Evolutionary conservation across 2,329 filamentous ascomycete species (phyloP).

Genomic region (Ophidiomyces ophidiicola): DNA sequence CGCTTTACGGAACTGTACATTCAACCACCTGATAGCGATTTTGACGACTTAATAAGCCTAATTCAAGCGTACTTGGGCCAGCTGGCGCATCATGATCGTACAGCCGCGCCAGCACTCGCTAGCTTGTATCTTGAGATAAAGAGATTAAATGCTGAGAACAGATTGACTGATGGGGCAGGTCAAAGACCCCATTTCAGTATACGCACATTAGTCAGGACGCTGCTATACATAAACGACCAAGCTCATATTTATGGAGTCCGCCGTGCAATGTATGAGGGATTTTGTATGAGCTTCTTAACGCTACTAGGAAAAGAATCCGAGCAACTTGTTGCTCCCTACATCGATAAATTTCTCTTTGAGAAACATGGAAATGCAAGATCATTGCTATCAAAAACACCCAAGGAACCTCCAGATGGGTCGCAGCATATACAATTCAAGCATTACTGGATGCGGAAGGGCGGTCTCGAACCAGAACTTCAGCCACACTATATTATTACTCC

Average conservation of each 20-base stretch:
- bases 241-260: conserved; percentile 72
- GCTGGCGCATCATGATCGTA: conserved; percentile 57
- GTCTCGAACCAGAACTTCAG: conserved; percentile 54
- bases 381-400: conserved; percentile 65
- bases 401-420: conserved; percentile 61
- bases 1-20: conserved; percentile 95
- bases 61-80: conserved; percentile 77
- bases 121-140: conserved; percentile 83
- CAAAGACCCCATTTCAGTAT: conserved; percentile 96
- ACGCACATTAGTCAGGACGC: conserved; percentile 76
- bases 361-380: conserved; percentile 57
- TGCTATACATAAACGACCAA: conserved; percentile 80
- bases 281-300: conserved; percentile 95
- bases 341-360: conserved; percentile 67
- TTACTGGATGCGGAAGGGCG: conserved; percentile 79
- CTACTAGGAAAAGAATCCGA: conserved; percentile 75
- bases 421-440: conserved; percentile 76
- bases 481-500: conserved; percentile 91
- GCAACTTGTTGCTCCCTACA: conserved; percentile 61
- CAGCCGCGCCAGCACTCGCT: conserved; percentile 67
- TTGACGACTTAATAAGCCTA: conserved; percentile 76
- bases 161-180: conserved; percentile 84
- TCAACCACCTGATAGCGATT: conserved; percentile 71
- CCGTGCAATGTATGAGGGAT: conserved; percentile 82
- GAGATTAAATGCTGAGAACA: conserved; percentile 63